These are phyloP conservation scores for Gaertneriomyces sp. DNA, from an alignment of 192 early-diverging fungal genomes.

Conservation along the genomic window DNA sequence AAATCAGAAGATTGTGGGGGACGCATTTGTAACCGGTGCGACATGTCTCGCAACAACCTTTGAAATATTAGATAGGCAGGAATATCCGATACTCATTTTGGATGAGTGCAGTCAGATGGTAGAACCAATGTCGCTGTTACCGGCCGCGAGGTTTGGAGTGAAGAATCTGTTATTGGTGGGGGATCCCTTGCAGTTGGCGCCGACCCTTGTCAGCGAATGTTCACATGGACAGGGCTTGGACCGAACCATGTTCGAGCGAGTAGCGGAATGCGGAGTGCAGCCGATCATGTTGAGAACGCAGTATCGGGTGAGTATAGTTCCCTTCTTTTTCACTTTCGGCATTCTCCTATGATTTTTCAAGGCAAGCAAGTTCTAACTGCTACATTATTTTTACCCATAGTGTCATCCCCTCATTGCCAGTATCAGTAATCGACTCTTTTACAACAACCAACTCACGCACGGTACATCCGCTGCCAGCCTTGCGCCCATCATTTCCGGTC, in stretches of 20 bases:
- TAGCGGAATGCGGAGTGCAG: constrained; percentile 50
- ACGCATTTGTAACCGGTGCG: constrained; percentile 55
- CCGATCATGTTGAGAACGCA: constrained; percentile 67
- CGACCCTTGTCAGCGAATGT: constrained; percentile 62
- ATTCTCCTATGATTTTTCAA: not conserved
- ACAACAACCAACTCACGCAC: constrained; percentile 46
- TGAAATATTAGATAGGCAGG: constrained; percentile 57
- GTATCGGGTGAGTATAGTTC: constrained; percentile 49
- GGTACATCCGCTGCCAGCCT: constrained; percentile 38
- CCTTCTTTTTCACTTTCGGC: no score
- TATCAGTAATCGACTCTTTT: constrained; percentile 65
- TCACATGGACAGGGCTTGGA: constrained; percentile 61
- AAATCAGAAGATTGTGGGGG: constrained; percentile 41
- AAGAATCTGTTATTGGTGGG: constrained; percentile 74
- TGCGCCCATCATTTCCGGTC: constrained; percentile 40
- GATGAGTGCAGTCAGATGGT: constrained; percentile 87
- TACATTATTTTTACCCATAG: constrained; percentile 2
- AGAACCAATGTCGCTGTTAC: constrained; percentile 85
- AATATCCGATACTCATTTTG: constrained; percentile 70
- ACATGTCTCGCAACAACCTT: constrained; percentile 80
- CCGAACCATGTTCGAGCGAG: constrained; percentile 77
- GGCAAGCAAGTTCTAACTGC: constrained; percentile 11
- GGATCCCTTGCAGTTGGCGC: constrained; percentile 83
- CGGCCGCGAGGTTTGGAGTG: constrained; percentile 60
- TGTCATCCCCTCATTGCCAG: constrained; percentile 64